Evolutionary conservation across 1,284 basidiomycete genomes (phyloP).

Genomic region (Termitomyces sp.): DNA sequence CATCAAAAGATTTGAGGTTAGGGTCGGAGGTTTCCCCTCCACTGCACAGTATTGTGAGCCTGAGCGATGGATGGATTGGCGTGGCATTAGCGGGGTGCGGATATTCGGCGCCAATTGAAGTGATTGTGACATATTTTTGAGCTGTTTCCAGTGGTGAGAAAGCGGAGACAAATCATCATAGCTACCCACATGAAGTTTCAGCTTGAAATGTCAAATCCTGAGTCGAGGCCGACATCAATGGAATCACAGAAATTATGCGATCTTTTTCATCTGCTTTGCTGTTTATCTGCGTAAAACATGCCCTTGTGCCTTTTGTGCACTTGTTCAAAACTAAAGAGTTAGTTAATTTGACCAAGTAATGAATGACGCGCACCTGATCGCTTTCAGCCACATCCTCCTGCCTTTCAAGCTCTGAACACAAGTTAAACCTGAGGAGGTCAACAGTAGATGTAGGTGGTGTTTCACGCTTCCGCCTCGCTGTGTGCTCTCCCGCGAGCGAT

Average conservation of each 20-base stretch:
- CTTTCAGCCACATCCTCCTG: slow-evolving; percentile 41
- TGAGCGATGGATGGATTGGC: slow-evolving; percentile 49
- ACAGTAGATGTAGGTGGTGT: slow-evolving; percentile 46
- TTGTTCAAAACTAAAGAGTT: slow-evolving; percentile 24
- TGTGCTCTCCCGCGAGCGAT: slow-evolving; percentile 44
- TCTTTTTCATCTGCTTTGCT: slow-evolving; percentile 46
- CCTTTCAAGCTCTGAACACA: slow-evolving; percentile 55
- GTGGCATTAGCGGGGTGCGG: slow-evolving; percentile 40
- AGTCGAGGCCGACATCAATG: slow-evolving; percentile 47
- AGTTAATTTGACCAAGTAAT: neutral
- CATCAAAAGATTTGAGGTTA: slow-evolving; percentile 56
- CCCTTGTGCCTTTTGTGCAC: slow-evolving; percentile 65
- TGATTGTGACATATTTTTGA: slow-evolving; percentile 49
- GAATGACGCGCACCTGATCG: slow-evolving; percentile 58
- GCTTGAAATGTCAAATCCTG: slow-evolving; percentile 34
- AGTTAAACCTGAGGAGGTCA: slow-evolving; percentile 47
- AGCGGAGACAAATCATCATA: slow-evolving; percentile 3
- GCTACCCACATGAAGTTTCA: slow-evolving; percentile 42
- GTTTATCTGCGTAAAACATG: slow-evolving; percentile 66
- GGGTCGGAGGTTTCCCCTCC: slow-evolving; percentile 37
- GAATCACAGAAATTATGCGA: slow-evolving; percentile 61
- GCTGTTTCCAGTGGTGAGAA: slow-evolving; percentile 28
- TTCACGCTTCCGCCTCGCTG: slow-evolving; percentile 34
- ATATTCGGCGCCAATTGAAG: slow-evolving; percentile 58
- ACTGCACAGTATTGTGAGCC: slow-evolving; percentile 56